Evolutionary conservation across 2,329 filamentous ascomycete species (phyloP), one percentile per base, ranked within the genome.

Genomic region (Incumbomyces delicatus): DNA sequence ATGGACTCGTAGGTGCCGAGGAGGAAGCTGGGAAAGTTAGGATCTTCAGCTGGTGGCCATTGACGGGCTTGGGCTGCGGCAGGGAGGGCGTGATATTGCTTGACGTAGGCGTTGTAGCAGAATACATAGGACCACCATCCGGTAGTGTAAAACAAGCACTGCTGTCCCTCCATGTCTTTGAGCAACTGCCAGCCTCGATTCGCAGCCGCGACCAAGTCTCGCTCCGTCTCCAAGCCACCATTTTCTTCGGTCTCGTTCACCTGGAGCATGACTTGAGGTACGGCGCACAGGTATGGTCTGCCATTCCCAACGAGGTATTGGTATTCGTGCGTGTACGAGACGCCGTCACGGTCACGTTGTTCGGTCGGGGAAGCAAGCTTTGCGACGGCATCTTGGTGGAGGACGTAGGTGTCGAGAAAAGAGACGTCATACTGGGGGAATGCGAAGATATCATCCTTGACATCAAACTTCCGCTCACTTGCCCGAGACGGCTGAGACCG

Each of bases 61-160:
- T 71, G 66, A 1, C 78, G 76, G 2, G 81, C 81, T 50, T 81
- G 80, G 7, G 40, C 16, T 37, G 78, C 75, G 2, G 80, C 79
- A 1, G 87, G 77, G 49, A 90, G 69, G 37, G 87, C 87, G 63
- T 95, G 89, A 66, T 94, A 95, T 65, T 95, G 89, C 59, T 86
- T 84, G 51, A 95, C 82, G 53, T 90, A 80, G 51, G 82, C 76
- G 61, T 86, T 86, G 67, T 94, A 92, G 72, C 89, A 95, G 65
- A 95, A 95, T 57, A 83, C 85, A 66, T 95, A 95, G 60, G 85
- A 92, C 89, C 89, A 95, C 89, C 89, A 95, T 0, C 89, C 89
- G 1, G 81, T 85, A 54, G 88, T 69, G 62, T 80, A 85, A 69
- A 90, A 94, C 53, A 95, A 77, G 64, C 89, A 95, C 34, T 57